Evolutionary conservation across 345 rosid species (phyloP).

Genomic region (Hibiscus trionum): DNA sequence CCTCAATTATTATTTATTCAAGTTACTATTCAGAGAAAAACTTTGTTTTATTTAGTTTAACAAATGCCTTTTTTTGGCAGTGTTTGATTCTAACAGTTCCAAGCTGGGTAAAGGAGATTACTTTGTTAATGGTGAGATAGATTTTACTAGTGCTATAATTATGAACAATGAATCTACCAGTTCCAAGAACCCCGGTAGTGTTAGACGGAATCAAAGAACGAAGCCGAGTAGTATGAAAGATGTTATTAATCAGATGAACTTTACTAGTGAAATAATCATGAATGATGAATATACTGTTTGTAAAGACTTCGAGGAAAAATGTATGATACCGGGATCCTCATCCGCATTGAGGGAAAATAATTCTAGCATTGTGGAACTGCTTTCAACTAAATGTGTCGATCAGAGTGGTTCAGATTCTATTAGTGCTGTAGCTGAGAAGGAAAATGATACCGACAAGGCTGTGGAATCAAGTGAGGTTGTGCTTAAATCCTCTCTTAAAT

Average conservation of each 20-base stretch:
- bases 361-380: constrained; percentile 16
- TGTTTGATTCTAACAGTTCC: constrained; percentile 21
- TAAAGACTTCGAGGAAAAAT: constrained; percentile 13
- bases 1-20: background rate
- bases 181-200: constrained; percentile 38
- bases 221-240: constrained; percentile 26
- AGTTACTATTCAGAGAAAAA: background rate
- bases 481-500: constrained; percentile 62
- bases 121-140: constrained; percentile 34
- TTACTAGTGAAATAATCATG: constrained; percentile 49
- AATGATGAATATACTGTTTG: constrained; percentile 45
- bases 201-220: constrained; percentile 2
- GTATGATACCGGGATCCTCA: constrained; percentile 17
- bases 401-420: constrained; percentile 13
- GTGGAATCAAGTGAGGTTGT: constrained; percentile 26
- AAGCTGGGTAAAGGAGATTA: constrained; percentile 23
- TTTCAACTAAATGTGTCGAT: constrained; percentile 29
- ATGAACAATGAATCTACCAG: constrained; percentile 46
- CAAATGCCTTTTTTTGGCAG: constrained; percentile 34
- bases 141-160: constrained; percentile 52
- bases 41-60: background rate
- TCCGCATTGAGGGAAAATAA: constrained; percentile 21
- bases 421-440: constrained; percentile 21
- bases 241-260: constrained; percentile 43
- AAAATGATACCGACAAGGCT: constrained; percentile 3